phyloP scores from a whole-genome alignment of 108 stramenopile species.

The Cylindrotheca fusiformis region DNA sequence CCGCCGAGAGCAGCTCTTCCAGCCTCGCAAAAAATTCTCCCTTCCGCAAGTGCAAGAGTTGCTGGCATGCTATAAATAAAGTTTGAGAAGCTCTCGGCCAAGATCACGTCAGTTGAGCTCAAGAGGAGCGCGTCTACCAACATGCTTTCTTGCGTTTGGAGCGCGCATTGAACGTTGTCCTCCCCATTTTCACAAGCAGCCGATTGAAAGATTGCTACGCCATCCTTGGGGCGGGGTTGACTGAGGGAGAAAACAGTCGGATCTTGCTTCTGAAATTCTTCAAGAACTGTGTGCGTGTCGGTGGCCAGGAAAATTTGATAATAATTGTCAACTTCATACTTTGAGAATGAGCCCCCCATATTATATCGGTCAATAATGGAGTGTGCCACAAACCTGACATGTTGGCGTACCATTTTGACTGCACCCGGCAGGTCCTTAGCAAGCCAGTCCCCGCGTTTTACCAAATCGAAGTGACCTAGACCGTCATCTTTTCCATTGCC shows the following conservation, averaged over 20 bases:
- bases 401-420: background rate
- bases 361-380: background rate
- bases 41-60: background rate
- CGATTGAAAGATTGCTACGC: conserved; percentile 4
- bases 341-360: background rate
- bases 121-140: background rate
- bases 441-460: conserved; percentile 2
- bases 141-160: conserved; percentile 3
- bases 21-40: background rate
- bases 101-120: background rate
- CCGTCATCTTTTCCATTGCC: conserved; percentile 7
- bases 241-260: background rate
- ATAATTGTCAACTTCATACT: background rate
- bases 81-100: conserved; percentile 1
- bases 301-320: background rate
- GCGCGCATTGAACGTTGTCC: background rate
- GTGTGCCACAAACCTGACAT: background rate
- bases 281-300: background rate
- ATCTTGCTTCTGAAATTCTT: background rate
- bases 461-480: background rate
- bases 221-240: background rate
- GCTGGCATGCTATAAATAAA: conserved; percentile 3
- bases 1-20: conserved; percentile 5
- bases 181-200: background rate
- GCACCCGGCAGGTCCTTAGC: conserved; percentile 1